A percentile compares a stretch with the other conserved stretches of the same genome.
phyloP scores from a whole-genome alignment of 305 asterid genomes.

The Fraxinus ornus region DNA sequence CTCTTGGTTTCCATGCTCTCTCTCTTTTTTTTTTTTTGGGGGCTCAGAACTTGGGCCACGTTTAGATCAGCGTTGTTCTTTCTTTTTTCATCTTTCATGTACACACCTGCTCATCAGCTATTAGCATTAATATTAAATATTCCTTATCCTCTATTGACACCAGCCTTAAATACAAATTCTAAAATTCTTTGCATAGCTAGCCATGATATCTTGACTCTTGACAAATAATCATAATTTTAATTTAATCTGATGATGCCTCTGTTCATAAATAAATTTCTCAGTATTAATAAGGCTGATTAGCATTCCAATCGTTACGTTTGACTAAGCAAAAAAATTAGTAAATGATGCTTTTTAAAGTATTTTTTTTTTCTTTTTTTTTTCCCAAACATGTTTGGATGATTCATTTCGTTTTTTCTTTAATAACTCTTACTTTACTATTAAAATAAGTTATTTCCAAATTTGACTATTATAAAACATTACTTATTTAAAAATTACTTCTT shows the following conservation, averaged over 20 bases:
- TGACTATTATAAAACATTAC: neutral
- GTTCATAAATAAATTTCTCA: neutral
- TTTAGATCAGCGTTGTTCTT: neutral
- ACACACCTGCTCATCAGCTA: neutral
- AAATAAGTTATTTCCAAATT: neutral
- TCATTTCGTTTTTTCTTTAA: neutral
- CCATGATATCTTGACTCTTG: neutral
- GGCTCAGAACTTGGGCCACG: neutral
- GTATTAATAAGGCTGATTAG: neutral
- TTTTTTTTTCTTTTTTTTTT: neutral
- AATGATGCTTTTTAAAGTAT: neutral
- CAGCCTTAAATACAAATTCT: neutral
- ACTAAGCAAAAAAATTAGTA: neutral
- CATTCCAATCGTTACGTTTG: neutral
- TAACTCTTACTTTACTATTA: neutral
- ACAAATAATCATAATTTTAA: neutral
- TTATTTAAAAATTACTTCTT: neutral
- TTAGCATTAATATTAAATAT: neutral
- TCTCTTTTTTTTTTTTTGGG: too few relatives aligned
- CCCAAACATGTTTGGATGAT: neutral
- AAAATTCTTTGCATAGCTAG: neutral
- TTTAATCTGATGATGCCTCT: neutral
- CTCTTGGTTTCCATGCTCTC: neutral
- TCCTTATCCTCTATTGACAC: neutral
- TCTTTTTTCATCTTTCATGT: neutral